These are phyloP conservation scores for Trichoderma brevicompactum DNA, from an alignment of 2,329 filamentous ascomycete species.

Conservation along the genomic window DNA sequence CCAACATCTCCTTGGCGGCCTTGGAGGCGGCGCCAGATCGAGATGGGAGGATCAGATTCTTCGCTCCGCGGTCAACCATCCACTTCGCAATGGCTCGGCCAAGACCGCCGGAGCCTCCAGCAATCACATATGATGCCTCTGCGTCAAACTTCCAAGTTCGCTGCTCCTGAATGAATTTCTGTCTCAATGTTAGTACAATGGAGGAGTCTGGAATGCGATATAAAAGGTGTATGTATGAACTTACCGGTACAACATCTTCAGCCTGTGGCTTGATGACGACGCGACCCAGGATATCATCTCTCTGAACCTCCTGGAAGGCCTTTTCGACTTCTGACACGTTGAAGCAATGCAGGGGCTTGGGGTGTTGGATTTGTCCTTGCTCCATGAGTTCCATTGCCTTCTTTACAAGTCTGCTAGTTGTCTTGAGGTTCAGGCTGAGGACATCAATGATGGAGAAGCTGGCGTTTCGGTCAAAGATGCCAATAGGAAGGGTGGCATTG, in stretches of 20 bases:
- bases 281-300: not conserved
- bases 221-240: not conserved
- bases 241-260: constrained; percentile 20
- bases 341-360: constrained; percentile 19
- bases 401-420: constrained; percentile 18
- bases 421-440: constrained; percentile 16
- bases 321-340: not conserved
- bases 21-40: constrained; percentile 35
- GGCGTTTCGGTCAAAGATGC: constrained; percentile 31
- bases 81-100: constrained; percentile 34
- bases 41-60: constrained; percentile 39
- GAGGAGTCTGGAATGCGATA: not conserved
- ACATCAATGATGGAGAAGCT: constrained; percentile 33
- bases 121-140: constrained; percentile 33
- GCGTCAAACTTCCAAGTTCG: constrained; percentile 9
- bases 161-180: constrained; percentile 13
- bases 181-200: not conserved
- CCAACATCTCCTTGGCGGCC: constrained; percentile 31
- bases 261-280: not conserved
- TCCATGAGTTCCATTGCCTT: constrained; percentile 27
- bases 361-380: constrained; percentile 18
- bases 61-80: constrained; percentile 32
- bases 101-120: constrained; percentile 36
- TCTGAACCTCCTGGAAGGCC: constrained; percentile 33
- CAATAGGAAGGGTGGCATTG: constrained; percentile 28